phyloP scores from a whole-genome alignment of 2,329 filamentous ascomycete genomes.

The Pseudogymnoascus sp. region DNA sequence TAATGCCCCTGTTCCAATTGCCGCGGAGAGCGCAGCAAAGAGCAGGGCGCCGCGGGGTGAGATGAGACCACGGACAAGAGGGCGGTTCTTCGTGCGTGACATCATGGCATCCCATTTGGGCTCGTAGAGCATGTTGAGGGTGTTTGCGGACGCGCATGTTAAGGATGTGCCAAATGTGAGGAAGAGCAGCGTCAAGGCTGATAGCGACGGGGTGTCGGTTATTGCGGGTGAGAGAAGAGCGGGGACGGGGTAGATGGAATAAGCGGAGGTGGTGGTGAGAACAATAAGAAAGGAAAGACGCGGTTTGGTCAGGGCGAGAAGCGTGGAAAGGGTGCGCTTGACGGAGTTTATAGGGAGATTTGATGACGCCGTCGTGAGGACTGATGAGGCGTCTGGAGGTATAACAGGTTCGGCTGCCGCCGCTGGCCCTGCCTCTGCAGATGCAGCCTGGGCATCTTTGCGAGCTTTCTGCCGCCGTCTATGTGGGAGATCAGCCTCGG shows the following conservation, averaged over 20 bases:
- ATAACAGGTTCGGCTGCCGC: constrained; percentile 25
- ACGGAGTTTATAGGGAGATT: constrained; percentile 44
- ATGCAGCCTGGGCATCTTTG: constrained; percentile 16
- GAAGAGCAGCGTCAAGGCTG: constrained; percentile 84
- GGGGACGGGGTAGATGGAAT: constrained; percentile 87
- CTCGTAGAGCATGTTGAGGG: constrained; percentile 96
- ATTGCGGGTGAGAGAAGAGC: constrained; percentile 65
- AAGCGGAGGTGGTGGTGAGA: constrained; percentile 81
- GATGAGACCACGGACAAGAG: constrained; percentile 75
- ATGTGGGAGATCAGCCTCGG: constrained; percentile 23
- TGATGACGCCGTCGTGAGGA: constrained; percentile 46
- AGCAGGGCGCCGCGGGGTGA: constrained; percentile 61
- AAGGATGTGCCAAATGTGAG: constrained; percentile 83
- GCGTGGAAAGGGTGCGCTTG: constrained; percentile 65
- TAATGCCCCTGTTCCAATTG: constrained; percentile 61
- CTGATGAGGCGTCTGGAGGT: constrained; percentile 46
- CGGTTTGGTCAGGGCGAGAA: constrained; percentile 90
- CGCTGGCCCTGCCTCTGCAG: constrained; percentile 17
- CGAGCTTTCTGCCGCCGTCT: constrained; percentile 23
- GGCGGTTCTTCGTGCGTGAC: constrained; percentile 85
- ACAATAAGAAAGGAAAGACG: constrained; percentile 87
- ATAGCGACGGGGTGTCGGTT: constrained; percentile 68
- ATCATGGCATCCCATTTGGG: constrained; percentile 84
- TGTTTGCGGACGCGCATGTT: constrained; percentile 84
- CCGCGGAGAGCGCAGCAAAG: constrained; percentile 71